Conservation (phyloP, 2,329 filamentous ascomycete genomes). For the Fusarium equiseti region DNA sequence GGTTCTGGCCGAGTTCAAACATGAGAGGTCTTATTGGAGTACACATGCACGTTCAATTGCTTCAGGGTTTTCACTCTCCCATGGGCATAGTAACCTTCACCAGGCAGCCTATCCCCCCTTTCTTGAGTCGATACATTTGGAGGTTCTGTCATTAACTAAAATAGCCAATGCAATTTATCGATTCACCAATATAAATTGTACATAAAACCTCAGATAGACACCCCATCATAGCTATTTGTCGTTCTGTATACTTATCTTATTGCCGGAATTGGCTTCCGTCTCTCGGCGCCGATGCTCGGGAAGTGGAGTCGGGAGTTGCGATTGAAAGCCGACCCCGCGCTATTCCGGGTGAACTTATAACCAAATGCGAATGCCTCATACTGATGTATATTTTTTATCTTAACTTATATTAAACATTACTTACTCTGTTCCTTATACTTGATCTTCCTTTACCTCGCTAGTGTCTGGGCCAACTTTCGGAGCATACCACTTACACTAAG, state of each 20-base stretch:
- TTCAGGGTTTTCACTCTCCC: not conserved
- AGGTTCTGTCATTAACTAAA: not conserved
- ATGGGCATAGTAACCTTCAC: not conserved
- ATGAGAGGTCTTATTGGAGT: not conserved
- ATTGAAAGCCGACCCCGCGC: constrained; percentile 44
- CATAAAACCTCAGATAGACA: not conserved
- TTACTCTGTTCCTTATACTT: not conserved
- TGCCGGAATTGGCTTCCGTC: constrained; percentile 26
- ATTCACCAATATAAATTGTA: not conserved
- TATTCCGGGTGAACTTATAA: constrained; percentile 47
- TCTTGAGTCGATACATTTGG: not conserved
- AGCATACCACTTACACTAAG: constrained; percentile 21
- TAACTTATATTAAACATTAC: not conserved
- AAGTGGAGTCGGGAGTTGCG: constrained; percentile 48
- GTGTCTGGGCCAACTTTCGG: not conserved
- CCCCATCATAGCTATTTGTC: not conserved
- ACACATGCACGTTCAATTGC: not conserved
- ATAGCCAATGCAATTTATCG: not conserved
- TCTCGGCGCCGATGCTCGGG: constrained; percentile 44
- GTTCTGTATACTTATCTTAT: not conserved
- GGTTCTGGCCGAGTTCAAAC: not conserved
- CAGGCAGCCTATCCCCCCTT: not conserved
- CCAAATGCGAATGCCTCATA: constrained; percentile 35
- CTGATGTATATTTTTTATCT: not conserved
- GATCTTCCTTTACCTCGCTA: not conserved